These are phyloP conservation scores for Monascus ruber DNA, from an alignment of 2,329 filamentous ascomycete genomes.

Conservation along the genomic window DNA sequence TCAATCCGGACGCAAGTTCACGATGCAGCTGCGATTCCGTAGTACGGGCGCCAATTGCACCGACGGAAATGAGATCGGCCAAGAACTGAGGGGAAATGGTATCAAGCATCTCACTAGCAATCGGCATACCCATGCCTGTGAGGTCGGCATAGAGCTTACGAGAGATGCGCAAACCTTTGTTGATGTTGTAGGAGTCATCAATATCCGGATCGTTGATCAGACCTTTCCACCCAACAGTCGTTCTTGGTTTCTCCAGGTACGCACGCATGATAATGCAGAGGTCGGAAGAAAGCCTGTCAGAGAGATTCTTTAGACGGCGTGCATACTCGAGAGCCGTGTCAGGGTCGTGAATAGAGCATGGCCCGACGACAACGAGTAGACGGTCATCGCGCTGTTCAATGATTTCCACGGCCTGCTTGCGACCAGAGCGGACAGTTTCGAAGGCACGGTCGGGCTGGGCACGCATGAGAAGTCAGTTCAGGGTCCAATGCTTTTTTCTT, in stretches of 20 bases:
- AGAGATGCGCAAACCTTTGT: constrained; percentile 91
- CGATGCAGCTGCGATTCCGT: constrained; percentile 95
- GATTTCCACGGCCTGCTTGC: constrained; percentile 55
- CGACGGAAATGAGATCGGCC: constrained; percentile 87
- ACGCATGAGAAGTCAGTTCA: background rate
- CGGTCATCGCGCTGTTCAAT: constrained; percentile 68
- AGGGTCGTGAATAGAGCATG: constrained; percentile 96
- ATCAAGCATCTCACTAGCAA: constrained; percentile 96
- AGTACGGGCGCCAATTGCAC: constrained; percentile 88
- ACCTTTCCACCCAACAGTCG: constrained; percentile 97
- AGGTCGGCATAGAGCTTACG: constrained; percentile 88
- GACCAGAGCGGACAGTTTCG: constrained; percentile 31
- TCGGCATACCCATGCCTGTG: constrained; percentile 77
- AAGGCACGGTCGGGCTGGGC: constrained; percentile 28
- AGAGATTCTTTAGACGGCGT: constrained; percentile 60
- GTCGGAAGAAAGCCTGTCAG: constrained; percentile 69
- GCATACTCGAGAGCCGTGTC: constrained; percentile 81
- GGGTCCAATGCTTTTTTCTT: constrained; percentile 3
- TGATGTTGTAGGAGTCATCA: constrained; percentile 95
- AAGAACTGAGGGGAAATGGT: constrained; percentile 98
- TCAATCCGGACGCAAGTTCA: constrained; percentile 86
- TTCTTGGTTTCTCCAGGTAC: constrained; percentile 97
- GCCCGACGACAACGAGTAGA: constrained; percentile 86
- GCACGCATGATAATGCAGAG: constrained; percentile 93
- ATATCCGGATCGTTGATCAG: constrained; percentile 99